phyloP scores from a whole-genome alignment of 129 eudicot species.

The Cynara cardunculus region DNA sequence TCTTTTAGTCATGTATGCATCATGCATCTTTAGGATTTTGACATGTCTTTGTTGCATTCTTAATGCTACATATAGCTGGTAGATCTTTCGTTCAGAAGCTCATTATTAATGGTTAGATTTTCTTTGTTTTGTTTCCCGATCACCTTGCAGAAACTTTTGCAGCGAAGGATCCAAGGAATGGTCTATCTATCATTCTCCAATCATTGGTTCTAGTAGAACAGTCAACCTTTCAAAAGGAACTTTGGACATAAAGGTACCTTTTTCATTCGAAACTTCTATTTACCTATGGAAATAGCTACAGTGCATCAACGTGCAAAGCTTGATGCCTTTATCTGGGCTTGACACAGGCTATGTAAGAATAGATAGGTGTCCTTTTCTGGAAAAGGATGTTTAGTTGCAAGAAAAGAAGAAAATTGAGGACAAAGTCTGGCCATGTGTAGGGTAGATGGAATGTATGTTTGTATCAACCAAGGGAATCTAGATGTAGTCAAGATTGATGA shows the following conservation, averaged over 20 bases:
- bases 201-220: neutral
- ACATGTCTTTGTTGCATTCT: neutral
- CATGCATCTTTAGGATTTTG: neutral
- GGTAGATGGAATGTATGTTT: neutral
- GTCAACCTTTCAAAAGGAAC: neutral
- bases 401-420: neutral
- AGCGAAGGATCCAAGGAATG: neutral
- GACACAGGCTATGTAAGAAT: neutral
- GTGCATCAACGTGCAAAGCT: neutral
- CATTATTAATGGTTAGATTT: neutral
- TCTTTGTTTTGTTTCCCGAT: neutral
- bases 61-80: neutral
- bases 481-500: neutral
- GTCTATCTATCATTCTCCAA: neutral
- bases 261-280: neutral
- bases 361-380: neutral
- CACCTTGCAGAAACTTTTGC: neutral
- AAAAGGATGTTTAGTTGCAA: neutral
- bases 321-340: neutral
- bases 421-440: neutral
- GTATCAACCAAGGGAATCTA: neutral
- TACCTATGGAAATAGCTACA: neutral
- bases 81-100: neutral
- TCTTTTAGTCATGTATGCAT: neutral
- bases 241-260: neutral